Conservation (phyloP, 2,329 filamentous ascomycete genomes). For the Pseudogymnoascus sp. region DNA sequence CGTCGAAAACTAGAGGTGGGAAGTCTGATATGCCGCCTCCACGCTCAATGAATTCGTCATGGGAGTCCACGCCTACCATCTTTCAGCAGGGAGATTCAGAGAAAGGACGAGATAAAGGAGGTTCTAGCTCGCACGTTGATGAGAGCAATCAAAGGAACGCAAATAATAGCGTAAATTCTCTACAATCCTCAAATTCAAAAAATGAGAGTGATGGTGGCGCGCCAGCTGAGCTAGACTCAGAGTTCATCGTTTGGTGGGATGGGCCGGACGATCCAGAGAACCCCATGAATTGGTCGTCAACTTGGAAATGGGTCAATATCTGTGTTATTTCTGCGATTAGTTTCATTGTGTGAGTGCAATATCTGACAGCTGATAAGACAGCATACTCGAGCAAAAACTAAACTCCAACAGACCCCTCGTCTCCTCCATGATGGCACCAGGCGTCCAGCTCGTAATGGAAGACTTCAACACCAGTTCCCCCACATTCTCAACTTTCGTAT, state of each 20-base stretch:
- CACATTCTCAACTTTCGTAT: slow-evolving; percentile 41
- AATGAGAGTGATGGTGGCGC: slow-evolving; percentile 23
- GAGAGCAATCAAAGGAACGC: background rate
- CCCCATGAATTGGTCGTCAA: slow-evolving; percentile 20
- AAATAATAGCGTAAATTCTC: background rate
- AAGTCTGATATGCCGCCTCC: background rate
- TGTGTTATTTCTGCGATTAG: slow-evolving; percentile 20
- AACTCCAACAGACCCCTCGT: slow-evolving; percentile 31
- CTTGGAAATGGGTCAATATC: slow-evolving; percentile 18
- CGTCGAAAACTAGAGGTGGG: no score
- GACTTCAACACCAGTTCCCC: slow-evolving; percentile 34
- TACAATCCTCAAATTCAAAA: background rate
- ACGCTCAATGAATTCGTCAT: background rate
- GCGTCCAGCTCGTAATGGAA: slow-evolving; percentile 35
- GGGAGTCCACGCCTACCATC: background rate
- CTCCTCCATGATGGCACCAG: slow-evolving; percentile 41
- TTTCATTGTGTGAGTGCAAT: slow-evolving; percentile 20
- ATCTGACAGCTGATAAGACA: background rate
- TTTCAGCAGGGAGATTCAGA: background rate
- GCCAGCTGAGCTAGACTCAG: slow-evolving; percentile 14
- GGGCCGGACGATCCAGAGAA: slow-evolving; percentile 22
- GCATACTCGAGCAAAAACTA: background rate
- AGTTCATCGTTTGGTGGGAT: slow-evolving; percentile 18
- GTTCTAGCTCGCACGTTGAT: background rate
- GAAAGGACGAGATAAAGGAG: background rate